A percentile compares a stretch with the other conserved stretches of the same genome.
phyloP scores from a whole-genome alignment of 129 eudicot species.

The Lactuca saligna region DNA sequence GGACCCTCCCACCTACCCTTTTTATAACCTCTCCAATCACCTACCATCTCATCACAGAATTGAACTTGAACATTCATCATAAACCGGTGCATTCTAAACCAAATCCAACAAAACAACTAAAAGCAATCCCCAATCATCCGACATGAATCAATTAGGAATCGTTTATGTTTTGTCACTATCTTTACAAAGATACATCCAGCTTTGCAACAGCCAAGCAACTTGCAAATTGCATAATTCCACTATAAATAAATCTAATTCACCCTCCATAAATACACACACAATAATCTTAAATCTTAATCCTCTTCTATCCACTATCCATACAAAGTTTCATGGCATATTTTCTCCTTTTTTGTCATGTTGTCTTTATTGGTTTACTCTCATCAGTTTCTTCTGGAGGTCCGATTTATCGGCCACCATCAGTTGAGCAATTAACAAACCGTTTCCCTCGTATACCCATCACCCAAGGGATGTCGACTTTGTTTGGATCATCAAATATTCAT shows the following conservation, averaged over 20 bases:
- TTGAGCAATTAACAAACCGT: constrained; percentile 53
- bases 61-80: background rate
- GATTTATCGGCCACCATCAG: constrained; percentile 54
- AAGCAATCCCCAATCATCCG: constrained; percentile 17
- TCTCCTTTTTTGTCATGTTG: constrained; percentile 29
- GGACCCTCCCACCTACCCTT: background rate
- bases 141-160: constrained; percentile 31
- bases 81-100: background rate
- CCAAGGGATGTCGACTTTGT: constrained; percentile 48
- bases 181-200: constrained; percentile 35
- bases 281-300: background rate
- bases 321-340: constrained; percentile 42
- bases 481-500: constrained; percentile 60
- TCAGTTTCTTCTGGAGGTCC: constrained; percentile 50
- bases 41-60: background rate
- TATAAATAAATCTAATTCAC: constrained; percentile 22
- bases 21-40: background rate
- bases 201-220: constrained; percentile 31
- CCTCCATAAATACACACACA: constrained; percentile 17
- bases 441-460: constrained; percentile 47
- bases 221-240: constrained; percentile 19
- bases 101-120: background rate
- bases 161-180: constrained; percentile 30
- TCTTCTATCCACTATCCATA: background rate
- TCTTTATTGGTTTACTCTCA: constrained; percentile 22